A percentile compares a stretch with the other conserved stretches of the same genome.
These are phyloP conservation scores for Lactifluus pinguis DNA, from an alignment of 768 basidiomycete genomes.

Conservation along the genomic window DNA sequence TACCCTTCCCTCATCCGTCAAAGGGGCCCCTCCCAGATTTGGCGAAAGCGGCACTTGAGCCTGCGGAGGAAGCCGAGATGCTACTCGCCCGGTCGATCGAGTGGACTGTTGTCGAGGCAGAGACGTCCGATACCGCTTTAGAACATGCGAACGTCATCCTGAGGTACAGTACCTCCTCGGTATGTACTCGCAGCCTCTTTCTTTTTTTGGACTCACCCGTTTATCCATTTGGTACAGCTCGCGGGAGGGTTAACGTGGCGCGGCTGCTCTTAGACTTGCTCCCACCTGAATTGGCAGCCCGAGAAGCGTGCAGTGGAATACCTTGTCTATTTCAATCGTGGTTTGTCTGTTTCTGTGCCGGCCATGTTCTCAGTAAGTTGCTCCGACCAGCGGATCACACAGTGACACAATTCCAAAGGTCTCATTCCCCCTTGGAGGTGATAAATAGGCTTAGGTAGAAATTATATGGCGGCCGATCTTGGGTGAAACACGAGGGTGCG, in stretches of 20 bases:
- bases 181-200: slow-evolving; percentile 29
- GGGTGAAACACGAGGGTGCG: background rate
- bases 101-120: slow-evolving; percentile 77
- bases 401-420: background rate
- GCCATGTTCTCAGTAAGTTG: background rate
- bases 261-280: slow-evolving; percentile 48
- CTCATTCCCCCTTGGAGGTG: background rate
- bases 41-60: slow-evolving; percentile 6
- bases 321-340: slow-evolving; percentile 28
- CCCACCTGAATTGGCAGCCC: slow-evolving; percentile 54
- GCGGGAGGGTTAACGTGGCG: slow-evolving; percentile 68
- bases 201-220: background rate
- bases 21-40: slow-evolving; percentile 10
- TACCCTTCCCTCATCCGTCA: slow-evolving; percentile 22
- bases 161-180: slow-evolving; percentile 87
- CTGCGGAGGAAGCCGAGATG: slow-evolving; percentile 46
- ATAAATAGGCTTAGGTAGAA: background rate
- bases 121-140: slow-evolving; percentile 70
- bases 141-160: slow-evolving; percentile 83
- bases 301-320: slow-evolving; percentile 69
- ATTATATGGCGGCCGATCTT: background rate
- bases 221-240: slow-evolving; percentile 34
- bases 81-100: slow-evolving; percentile 81
- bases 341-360: too few species aligned
- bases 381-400: background rate